Conservation (phyloP, 352 stramenopile species). For the Phytophthora meadii region DNA sequence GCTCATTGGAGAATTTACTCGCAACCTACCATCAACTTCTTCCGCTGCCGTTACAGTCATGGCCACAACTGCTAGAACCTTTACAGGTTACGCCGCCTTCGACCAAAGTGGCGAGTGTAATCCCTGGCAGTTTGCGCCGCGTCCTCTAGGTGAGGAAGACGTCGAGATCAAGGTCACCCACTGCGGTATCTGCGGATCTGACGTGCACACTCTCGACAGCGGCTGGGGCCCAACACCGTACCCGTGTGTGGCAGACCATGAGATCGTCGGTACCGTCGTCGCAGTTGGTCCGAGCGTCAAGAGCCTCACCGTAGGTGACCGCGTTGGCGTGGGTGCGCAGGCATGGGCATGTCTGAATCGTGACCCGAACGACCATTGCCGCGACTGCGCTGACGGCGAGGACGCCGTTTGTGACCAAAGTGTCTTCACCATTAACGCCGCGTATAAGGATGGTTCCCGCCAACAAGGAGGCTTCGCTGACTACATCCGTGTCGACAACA, state of each 20-base stretch:
- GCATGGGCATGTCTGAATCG: slow-evolving; percentile 61
- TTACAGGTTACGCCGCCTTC: slow-evolving; percentile 1
- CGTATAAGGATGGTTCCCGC: slow-evolving; percentile 24
- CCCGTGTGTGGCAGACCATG: slow-evolving; percentile 47
- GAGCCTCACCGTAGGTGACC: slow-evolving; percentile 74
- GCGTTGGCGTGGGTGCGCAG: too few species aligned
- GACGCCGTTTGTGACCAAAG: slow-evolving; percentile 65
- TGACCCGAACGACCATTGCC: slow-evolving; percentile 60
- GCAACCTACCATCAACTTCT: slow-evolving; percentile 4
- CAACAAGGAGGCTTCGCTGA: slow-evolving; percentile 30
- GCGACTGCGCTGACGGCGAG: slow-evolving; percentile 52
- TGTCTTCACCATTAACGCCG: slow-evolving; percentile 49
- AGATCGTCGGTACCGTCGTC: slow-evolving; percentile 32
- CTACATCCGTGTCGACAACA: slow-evolving; percentile 36
- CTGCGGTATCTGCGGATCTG: slow-evolving; percentile 32
- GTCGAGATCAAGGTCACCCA: slow-evolving; percentile 57
- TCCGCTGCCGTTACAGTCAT: neutral
- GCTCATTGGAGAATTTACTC: slow-evolving; percentile 13
- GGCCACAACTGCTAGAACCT: neutral
- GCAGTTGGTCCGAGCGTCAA: slow-evolving; percentile 44
- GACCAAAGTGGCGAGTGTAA: slow-evolving; percentile 12
- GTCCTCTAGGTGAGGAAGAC: slow-evolving; percentile 41
- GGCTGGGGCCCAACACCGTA: slow-evolving; percentile 47
- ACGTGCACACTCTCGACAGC: slow-evolving; percentile 55
- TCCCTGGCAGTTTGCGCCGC: slow-evolving; percentile 41